These are phyloP conservation scores for Geosiphon pyriformis DNA, from an alignment of 192 early-diverging fungal genomes.

Conservation along the genomic window DNA sequence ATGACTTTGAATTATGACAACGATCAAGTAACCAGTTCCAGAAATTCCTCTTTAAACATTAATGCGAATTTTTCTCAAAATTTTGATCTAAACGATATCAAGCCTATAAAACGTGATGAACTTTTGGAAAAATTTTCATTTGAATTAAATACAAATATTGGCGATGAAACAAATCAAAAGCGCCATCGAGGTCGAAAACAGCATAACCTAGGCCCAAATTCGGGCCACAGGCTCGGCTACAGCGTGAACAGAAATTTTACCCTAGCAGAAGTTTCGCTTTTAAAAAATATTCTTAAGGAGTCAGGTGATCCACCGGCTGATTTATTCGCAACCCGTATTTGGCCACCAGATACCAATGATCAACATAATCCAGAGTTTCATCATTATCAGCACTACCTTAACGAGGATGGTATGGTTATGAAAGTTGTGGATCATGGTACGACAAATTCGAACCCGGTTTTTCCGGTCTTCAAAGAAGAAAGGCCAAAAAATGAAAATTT, in stretches of 20 bases:
- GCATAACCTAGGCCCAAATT: not conserved
- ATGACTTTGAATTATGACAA: no score
- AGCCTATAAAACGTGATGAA: no score
- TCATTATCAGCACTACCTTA: not conserved
- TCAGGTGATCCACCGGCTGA: slow-evolving; percentile 2
- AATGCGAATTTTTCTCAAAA: no score
- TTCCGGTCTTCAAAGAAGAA: not conserved
- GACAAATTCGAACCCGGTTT: not conserved
- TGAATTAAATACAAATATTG: no score
- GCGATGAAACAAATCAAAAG: no score
- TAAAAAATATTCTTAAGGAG: slow-evolving; percentile 3
- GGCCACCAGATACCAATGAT: not conserved
- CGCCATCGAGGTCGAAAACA: not conserved
- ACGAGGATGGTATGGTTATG: not conserved
- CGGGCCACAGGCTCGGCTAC: not conserved
- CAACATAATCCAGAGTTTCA: not conserved
- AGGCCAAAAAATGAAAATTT: not conserved
- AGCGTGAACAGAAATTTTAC: slow-evolving; percentile 1
- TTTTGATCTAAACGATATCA: no score
- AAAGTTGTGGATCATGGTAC: not conserved
- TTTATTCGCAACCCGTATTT: not conserved
- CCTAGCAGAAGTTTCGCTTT: not conserved
- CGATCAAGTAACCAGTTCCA: no score
- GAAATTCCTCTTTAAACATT: no score
- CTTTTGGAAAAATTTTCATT: no score